Evolutionary conservation across 2,329 filamentous ascomycete genomes (phyloP), one percentile per base, ranked within the genome.

Genomic region (Onygenales sp.): DNA sequence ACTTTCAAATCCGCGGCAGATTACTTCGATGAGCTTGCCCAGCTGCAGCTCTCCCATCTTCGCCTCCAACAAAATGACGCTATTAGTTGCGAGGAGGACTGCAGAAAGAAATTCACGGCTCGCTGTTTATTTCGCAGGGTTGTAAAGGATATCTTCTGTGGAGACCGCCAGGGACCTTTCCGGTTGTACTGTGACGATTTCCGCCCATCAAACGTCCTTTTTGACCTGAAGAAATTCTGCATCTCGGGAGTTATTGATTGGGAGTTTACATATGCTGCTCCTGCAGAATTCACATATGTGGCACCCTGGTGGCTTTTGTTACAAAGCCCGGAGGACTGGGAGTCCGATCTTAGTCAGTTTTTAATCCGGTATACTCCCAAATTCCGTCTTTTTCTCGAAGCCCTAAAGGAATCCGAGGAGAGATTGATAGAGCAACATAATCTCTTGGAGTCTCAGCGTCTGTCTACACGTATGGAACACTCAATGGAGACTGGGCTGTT

Each of bases 91-190:
- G 69, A 65, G 21, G 67, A 72, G 7, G 72, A 76, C 51, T 69
- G 65, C 45, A 62, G 68, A 4, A 69, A 68, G 27, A 75, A 75
- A 53, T 74, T 74, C 47, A 65, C 74, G 2, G 67, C 70, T 2
- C 71, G 71, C 3, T 66, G 71, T 27, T 55, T 75, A 0, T 74
- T 75, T 53, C 70, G 68, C 4, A 66, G 56, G 38, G 50, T 71
- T 65, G 7, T 13, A 58, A 17, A 13, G 14, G 45, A 13, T 33
- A 27, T 36, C 32, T 32, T 9, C 8, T 4, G 7, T 14, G 42
- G 54, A 44, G 21, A n/a, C 7, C 43, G 10, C 43, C 56, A 55
- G 21, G 60, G 64, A 5, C 62, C 63, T 17, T 65, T 66, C 53
- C 33, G 49, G 10, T 53, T 66, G 17, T 64, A 55, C 50, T 67